phyloP scores from a whole-genome alignment of 768 basidiomycete genomes.

The Lactarius tabidus region DNA sequence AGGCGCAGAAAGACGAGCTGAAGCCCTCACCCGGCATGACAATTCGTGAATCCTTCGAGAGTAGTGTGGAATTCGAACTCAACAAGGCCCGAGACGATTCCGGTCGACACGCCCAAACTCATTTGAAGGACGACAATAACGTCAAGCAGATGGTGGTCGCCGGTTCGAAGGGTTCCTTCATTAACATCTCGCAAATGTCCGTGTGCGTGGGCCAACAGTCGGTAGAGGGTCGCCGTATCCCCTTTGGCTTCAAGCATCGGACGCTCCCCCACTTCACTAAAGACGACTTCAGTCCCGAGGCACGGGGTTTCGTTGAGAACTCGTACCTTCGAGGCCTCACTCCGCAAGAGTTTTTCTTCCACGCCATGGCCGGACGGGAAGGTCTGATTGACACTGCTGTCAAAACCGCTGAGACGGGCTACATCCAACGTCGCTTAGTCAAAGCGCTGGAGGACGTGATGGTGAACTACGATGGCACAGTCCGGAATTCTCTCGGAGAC shows the following conservation, averaged over 20 bases:
- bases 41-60: conserved; percentile 97
- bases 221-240: conserved; percentile 97
- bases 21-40: conserved; percentile 97
- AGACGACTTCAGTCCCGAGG: conserved; percentile 97
- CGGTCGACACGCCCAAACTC: conserved; percentile 95
- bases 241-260: conserved; percentile 96
- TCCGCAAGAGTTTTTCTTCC: conserved; percentile 99
- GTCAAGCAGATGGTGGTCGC: conserved; percentile 99
- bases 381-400: conserved; percentile 99
- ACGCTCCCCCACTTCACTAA: conserved; percentile 97
- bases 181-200: conserved; percentile 99
- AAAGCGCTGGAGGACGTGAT: conserved; percentile 97
- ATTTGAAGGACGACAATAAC: conserved; percentile 98
- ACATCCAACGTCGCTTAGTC: conserved; percentile 96
- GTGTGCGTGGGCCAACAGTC: conserved; percentile 98
- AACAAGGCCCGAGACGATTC: conserved; percentile 94
- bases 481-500: conserved; percentile 95
- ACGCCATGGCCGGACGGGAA: conserved; percentile 99
- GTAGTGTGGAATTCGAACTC: conserved; percentile 82
- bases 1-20: conserved; percentile 81
- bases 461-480: conserved; percentile 97
- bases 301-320: conserved; percentile 98
- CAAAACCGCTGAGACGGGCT: conserved; percentile 99
- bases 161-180: conserved; percentile 97
- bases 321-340: conserved; percentile 95